Evolutionary conservation across 2,329 filamentous ascomycete species (phyloP), one percentile per base, ranked within the genome.

Genomic region (Beauveria medogensis): DNA sequence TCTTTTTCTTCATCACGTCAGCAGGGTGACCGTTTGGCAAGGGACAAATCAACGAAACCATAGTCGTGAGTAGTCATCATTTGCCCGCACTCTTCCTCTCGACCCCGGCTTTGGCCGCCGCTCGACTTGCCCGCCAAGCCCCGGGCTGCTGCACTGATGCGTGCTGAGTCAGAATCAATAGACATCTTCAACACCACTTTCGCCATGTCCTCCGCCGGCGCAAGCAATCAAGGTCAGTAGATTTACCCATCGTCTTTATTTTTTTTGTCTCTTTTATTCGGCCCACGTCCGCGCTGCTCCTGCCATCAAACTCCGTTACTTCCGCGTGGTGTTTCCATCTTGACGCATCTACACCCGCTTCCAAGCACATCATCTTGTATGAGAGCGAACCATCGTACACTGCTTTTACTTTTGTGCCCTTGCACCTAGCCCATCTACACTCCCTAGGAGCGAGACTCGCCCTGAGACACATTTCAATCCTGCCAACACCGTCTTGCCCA

Each of bases 141-240:
- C 34, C 22, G 48, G 37, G 37, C 40, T 48, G 7, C 12, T 50
- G 9, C 22, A n/a, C 34, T 22, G 37, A 50, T 43, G 66, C 65
- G 66, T 72, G 70, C 70, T 72, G 70, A 72, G 69, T 72, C 69
- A 72, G 70, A 48, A 48, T 60, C 58, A 71, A 63, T 64, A 69
- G 65, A 65, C 66, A 48, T 54, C 50, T 41, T 20, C 30, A 65
- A 66, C 70, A 67, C 68, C 71, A 71, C 69, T 67, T 69, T 68
- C 66, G 48, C 69, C 64, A 68, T 69, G 65, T 71, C 69, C 64
- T 67, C 67, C 66, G 69, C 63, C 68, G 67, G 69, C 68, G 68
- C 69, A 66, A 70, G 66, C 61, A 70, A 65, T 65, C 69, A 69
- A 71, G 69, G 69, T 71, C 63, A 70, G 69, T 67, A 54, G 61